Evolutionary conservation across 2,329 filamentous ascomycete species (phyloP), one percentile per base, ranked within the genome.

Genomic region (Blumeria hordei): DNA sequence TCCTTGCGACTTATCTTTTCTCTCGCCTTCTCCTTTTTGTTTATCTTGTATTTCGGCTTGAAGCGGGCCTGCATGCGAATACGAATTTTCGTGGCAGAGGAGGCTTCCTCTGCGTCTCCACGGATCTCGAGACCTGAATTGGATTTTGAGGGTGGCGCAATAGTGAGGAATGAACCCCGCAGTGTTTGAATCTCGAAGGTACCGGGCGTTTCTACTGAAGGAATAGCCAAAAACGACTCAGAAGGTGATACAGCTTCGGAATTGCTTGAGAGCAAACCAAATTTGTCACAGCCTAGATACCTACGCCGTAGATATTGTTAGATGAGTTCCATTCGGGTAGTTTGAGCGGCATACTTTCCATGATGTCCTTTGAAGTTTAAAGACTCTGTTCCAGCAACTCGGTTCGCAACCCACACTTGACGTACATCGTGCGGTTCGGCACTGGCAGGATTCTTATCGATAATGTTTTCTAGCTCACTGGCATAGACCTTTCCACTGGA

Each of bases 31-130:
- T 86, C 84, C 65, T 88, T 87, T 69, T 88, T 93, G 0, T 74
- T 77, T 9, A 82, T 82, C 68, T 83, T 85, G 49, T 92, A 68
- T 59, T 77, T 76, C 8, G 90, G 88, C 72, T 95, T 95, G 71
- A 94, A 96, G 53, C 85, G 75, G 21, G 90, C 87, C 70, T 96
- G 90, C 88, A 96, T 95, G 55, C 88, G 83, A 62, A 96, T 77
- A 53, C 86, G 76, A 57, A 94, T 66, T 6, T 80, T 83, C 9
- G 85, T 87, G 61, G 76, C 76, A 63, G 84, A 85, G 4, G 72
- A 75, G 53, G 80, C 77, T 8, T 71, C 69, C 12, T 81, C 77
- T 7, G 78, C 82, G 66, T 94, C 87, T 52, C 86, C 88, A 35
- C 86, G 78, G 11, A 93, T 72, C 60, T 88, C 82, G 0, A 78